A percentile compares a stretch with the other conserved stretches of the same genome.
Evolutionary conservation across 2,329 filamentous ascomycete genomes (phyloP).

Genomic region (Calonectria leucothoes): DNA sequence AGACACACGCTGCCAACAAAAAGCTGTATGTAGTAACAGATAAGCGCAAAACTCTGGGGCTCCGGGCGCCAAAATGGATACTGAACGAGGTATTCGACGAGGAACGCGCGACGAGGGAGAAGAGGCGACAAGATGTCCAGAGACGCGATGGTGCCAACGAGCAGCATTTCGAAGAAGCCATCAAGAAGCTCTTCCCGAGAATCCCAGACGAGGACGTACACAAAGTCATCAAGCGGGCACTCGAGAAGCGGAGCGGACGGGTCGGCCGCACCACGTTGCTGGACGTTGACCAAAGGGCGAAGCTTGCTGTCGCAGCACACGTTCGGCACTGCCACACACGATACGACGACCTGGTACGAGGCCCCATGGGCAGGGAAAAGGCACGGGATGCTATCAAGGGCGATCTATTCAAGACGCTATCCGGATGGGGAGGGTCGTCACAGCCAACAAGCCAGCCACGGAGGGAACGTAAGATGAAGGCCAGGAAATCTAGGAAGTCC

Average conservation of each 20-base stretch:
- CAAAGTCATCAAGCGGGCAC: slow-evolving; percentile 6
- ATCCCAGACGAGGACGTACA: slow-evolving; percentile 11
- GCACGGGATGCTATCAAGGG: slow-evolving; percentile 5
- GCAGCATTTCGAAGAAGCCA: slow-evolving; percentile 11
- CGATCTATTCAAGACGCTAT: background rate
- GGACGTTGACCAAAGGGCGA: slow-evolving; percentile 2
- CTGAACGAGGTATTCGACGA: slow-evolving; percentile 7
- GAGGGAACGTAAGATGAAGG: background rate
- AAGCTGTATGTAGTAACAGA: slow-evolving; percentile 9
- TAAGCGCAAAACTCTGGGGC: background rate
- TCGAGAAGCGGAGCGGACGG: slow-evolving; percentile 16
- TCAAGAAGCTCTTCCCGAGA: background rate
- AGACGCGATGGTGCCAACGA: slow-evolving; percentile 9
- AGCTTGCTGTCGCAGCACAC: slow-evolving; percentile 11
- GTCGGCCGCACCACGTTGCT: slow-evolving; percentile 14
- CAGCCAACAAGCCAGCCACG: background rate
- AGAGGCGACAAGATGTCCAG: background rate
- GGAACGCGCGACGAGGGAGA: slow-evolving; percentile 6
- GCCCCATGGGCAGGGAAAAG: background rate
- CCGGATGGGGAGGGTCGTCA: slow-evolving; percentile 5
- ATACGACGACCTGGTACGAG: slow-evolving; percentile 11
- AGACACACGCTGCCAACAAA: slow-evolving; percentile 9
- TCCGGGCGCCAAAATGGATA: slow-evolving; percentile 17
- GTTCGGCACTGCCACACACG: slow-evolving; percentile 14
- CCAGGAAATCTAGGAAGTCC: background rate